These are phyloP conservation scores for Lachancea cidri DNA, from an alignment of 805 yeast genomes.

Conservation along the genomic window DNA sequence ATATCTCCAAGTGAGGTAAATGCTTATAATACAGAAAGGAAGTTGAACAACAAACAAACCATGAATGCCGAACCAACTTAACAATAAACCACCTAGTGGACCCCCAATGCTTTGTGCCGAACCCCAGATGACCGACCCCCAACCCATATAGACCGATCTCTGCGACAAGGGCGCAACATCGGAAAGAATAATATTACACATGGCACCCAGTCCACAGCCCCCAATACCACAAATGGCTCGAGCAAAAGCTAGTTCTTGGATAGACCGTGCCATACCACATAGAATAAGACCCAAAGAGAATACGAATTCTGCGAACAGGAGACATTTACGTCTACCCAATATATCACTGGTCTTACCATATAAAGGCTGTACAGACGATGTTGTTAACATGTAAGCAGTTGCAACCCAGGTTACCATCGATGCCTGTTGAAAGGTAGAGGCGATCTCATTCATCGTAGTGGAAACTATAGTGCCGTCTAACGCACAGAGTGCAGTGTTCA, in stretches of 20 bases:
- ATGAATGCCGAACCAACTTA: constrained; percentile 40
- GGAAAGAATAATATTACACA: constrained; percentile 48
- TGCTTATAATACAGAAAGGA: constrained; percentile 31
- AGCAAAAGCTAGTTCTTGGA: constrained; percentile 42
- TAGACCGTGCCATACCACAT: constrained; percentile 39
- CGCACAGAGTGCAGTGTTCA: constrained; percentile 46
- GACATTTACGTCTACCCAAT: constrained; percentile 45
- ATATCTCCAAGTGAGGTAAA: constrained; percentile 24
- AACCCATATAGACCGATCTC: constrained; percentile 52
- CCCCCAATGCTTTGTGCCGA: constrained; percentile 42
- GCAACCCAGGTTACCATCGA: constrained; percentile 63
- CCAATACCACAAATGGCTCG: constrained; percentile 58
- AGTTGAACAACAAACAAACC: constrained; percentile 41
- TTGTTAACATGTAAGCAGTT: constrained; percentile 61
- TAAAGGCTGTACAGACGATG: constrained; percentile 68
- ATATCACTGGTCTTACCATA: constrained; percentile 69
- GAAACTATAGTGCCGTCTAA: constrained; percentile 58
- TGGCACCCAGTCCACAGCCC: constrained; percentile 49
- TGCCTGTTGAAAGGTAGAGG: constrained; percentile 51
- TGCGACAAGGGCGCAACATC: constrained; percentile 51
- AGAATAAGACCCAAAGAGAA: constrained; percentile 42
- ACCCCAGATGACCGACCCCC: constrained; percentile 37
- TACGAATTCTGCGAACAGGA: constrained; percentile 40
- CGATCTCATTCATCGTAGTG: constrained; percentile 52
- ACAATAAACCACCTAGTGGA: constrained; percentile 39